Evolutionary conservation across 257 asterid genomes (phyloP).

Genomic region (Solanum sitiens): DNA sequence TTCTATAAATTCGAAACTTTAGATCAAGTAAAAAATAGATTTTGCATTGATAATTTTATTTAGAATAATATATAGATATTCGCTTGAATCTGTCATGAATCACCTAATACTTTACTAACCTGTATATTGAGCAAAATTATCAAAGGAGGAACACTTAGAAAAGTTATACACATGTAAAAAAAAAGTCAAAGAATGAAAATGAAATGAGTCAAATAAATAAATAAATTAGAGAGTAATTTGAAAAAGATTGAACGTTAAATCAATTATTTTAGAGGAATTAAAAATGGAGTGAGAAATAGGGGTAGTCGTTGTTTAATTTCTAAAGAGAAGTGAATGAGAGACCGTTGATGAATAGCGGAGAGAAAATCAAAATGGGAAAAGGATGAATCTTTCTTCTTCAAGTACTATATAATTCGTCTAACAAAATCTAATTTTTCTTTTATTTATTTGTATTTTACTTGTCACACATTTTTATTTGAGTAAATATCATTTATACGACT

Average conservation of each 20-base stretch:
- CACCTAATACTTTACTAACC: background rate
- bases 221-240: background rate
- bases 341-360: background rate
- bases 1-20: accelerated
- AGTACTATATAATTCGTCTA: no score
- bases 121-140: background rate
- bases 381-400: background rate
- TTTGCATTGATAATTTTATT: background rate
- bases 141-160: background rate
- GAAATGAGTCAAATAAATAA: background rate
- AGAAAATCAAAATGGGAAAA: background rate
- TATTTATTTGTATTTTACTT: no score
- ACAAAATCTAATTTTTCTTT: no score
- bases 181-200: background rate
- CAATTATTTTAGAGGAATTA: background rate
- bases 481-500: no score
- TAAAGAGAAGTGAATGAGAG: background rate
- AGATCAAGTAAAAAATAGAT: no score
- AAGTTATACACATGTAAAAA: background rate
- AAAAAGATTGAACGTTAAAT: background rate
- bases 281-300: background rate
- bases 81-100: background rate
- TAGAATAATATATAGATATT: background rate
- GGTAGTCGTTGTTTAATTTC: background rate
- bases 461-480: background rate